A percentile compares a stretch with the other conserved stretches of the same genome.
Conservation (phyloP, 345 rosid genomes). For the Excoecaria agallocha region DNA sequence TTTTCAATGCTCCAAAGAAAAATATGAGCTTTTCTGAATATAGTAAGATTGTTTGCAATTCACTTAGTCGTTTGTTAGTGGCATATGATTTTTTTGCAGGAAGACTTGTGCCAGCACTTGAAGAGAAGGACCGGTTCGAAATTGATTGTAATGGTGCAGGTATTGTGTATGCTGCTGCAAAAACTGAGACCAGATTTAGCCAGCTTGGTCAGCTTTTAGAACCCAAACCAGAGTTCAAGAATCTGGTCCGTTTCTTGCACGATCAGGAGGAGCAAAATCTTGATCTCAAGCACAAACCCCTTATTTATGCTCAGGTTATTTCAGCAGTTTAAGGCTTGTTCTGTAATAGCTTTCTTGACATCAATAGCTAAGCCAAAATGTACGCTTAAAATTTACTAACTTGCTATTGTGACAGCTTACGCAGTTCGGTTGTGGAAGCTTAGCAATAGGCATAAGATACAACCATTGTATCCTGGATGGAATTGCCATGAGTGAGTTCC, state of each 20-base stretch:
- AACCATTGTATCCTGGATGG: conserved; percentile 29
- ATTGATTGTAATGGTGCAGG: conserved; percentile 27
- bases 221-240: conserved; percentile 16
- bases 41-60: conserved; percentile 1
- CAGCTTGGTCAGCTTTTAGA: conserved; percentile 19
- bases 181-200: conserved; percentile 6
- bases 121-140: conserved; percentile 11
- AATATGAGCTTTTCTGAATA: conserved; percentile 18
- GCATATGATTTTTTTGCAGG: conserved; percentile 29
- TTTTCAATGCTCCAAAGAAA: conserved; percentile 19
- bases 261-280: conserved; percentile 15
- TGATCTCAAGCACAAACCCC: conserved; percentile 12
- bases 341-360: neutral
- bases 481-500: conserved; percentile 11
- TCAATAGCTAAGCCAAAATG: neutral
- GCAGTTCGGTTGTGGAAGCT: conserved; percentile 28
- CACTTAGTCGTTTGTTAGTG: conserved; percentile 19
- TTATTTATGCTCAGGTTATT: conserved; percentile 19
- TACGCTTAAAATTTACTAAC: neutral
- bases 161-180: conserved; percentile 22
- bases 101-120: conserved; percentile 6
- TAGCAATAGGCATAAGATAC: conserved; percentile 22
- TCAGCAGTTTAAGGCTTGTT: neutral
- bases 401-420: conserved; percentile 17
- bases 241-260: conserved; percentile 19